phyloP scores from a whole-genome alignment of 2,329 filamentous ascomycete genomes.

The Exophiala bonariae region DNA sequence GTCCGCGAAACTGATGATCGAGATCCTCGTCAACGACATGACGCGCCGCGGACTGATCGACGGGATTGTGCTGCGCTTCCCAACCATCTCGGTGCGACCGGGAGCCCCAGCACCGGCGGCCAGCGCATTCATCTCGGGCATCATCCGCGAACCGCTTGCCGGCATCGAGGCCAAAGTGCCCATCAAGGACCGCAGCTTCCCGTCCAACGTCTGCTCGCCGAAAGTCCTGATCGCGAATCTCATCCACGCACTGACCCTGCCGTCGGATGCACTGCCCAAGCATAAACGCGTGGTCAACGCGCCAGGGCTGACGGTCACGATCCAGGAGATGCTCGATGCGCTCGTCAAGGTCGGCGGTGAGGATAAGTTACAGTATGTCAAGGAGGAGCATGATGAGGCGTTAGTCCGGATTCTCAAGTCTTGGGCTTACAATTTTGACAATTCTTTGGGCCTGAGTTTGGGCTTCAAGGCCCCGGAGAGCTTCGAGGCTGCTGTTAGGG shows the following conservation, averaged over 20 bases:
- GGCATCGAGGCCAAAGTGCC: constrained; percentile 55
- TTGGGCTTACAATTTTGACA: constrained; percentile 59
- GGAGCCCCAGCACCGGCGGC: constrained; percentile 62
- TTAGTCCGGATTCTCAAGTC: constrained; percentile 56
- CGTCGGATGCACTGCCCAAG: constrained; percentile 39
- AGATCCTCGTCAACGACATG: constrained; percentile 64
- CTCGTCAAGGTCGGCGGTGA: constrained; percentile 56
- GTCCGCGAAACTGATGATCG: constrained; percentile 63
- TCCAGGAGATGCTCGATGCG: constrained; percentile 58
- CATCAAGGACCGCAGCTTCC: constrained; percentile 52
- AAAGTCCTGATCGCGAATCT: constrained; percentile 56
- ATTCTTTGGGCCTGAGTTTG: constrained; percentile 49
- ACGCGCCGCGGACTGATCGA: constrained; percentile 60
- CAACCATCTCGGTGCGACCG: constrained; percentile 62
- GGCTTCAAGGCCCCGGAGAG: constrained; percentile 54
- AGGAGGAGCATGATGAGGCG: constrained; percentile 52
- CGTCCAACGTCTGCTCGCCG: constrained; percentile 57
- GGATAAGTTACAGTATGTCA: constrained; percentile 51
- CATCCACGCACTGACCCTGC: constrained; percentile 48
- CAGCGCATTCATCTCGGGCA: constrained; percentile 64
- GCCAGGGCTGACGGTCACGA: constrained; percentile 54
- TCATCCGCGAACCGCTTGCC: constrained; percentile 63
- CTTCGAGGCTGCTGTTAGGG: constrained; percentile 56
- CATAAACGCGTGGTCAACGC: constrained; percentile 57
- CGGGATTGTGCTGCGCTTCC: constrained; percentile 59